Base-by-base conservation (phyloP, 192 early-diverging fungal genomes). In the Coemansia sp. region DNA sequence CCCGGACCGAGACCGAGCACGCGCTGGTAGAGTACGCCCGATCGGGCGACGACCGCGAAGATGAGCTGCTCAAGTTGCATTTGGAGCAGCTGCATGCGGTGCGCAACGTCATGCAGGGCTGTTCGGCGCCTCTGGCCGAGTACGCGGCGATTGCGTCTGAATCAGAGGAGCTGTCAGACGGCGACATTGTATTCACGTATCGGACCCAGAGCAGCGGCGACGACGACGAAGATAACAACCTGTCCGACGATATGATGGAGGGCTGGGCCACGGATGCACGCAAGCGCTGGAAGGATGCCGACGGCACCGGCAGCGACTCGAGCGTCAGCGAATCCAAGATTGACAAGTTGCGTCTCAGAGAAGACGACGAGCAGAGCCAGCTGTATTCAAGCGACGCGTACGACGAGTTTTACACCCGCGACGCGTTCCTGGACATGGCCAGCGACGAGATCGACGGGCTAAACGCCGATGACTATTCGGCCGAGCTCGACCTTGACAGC, bases 21-120 rank as follows among this genome's bases (percentile, higher is more conserved):
- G 71, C 56, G 17, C 45, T 75, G 40, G 63, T 50, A 0, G 53
- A 23, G 23, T 60, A 62, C 11, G 40, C 31, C 12, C 53, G 17
- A 7, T 45, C 58, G 0, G 49, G 32, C 2, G 67, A 58, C 23
- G 67, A 60, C 20, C 62, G 58, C 31, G 73, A 76, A 26, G 73
- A 76, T 14, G 66, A 62, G 8, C 45, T 76, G 50, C 55, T 76
- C 21, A 32, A 58, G 21, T 57, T 76, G 67, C 73, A 76, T 30
- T 22, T 76, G 47, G 73, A 76, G 8, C 73, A 76, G 60, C 49
- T 76, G 31, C 62, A 52, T 15, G 67, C 67, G 4, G 73, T 76
- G 15, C 73, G 59, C 58, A 65, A 57, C 11, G 62, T 64, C 44
- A 62, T 76, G 36, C 62, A 64, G 12, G 63, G 55, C 30, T 69